Base-by-base conservation (phyloP, 2,329 filamentous ascomycete genomes). In the Trichophaea hybrida region DNA sequence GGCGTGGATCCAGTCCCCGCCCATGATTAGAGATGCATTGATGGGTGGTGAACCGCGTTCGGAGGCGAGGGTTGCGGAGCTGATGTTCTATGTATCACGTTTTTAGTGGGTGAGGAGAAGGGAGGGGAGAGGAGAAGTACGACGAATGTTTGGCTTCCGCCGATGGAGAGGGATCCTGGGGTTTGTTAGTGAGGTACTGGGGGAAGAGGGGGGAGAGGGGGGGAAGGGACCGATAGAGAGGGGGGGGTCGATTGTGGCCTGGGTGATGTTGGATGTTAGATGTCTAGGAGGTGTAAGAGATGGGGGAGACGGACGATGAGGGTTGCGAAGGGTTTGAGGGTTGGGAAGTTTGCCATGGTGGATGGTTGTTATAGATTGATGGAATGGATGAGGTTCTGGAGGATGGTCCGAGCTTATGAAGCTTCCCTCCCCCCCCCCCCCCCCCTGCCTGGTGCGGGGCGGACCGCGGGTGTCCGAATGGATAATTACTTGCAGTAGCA, bases 1-100 rank as follows among this genome's bases (percentile, higher is more conserved):
- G 55, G 69, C 69, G 32, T 71, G 72, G 55, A 75, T 67, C 66
- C 71, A 74, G 65, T 75, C 74, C 52, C 70, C 69, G 24, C 73
- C 74, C 54, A 74, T 72, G 53, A 71, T 58, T 58, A 74, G 73
- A 32, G 67, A 68, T 37, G 73, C 73, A 55, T 73, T 68, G 50
- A 75, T 60, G 32, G 68, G 58, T 54, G 72, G 69, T 5, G 70
- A 68, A 57, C 58, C 55, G 2, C 70, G 68, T 48, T 73, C 71
- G 31, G 74, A 74, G 44, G 68, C 61, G 48, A 75, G 66, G 59
- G 65, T 70, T 52, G 71, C 70, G 10, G 68, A 62, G 48, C 66
- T 60, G 61, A 65, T 58, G 35, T 65, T 63, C 62, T 64, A 55
- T 1, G n/a, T n/a, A n/a, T 8, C 53, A 35, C 2, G 33, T 40